Conservation (phyloP, 2,329 filamentous ascomycete species). For the Penicillium digitatum region DNA sequence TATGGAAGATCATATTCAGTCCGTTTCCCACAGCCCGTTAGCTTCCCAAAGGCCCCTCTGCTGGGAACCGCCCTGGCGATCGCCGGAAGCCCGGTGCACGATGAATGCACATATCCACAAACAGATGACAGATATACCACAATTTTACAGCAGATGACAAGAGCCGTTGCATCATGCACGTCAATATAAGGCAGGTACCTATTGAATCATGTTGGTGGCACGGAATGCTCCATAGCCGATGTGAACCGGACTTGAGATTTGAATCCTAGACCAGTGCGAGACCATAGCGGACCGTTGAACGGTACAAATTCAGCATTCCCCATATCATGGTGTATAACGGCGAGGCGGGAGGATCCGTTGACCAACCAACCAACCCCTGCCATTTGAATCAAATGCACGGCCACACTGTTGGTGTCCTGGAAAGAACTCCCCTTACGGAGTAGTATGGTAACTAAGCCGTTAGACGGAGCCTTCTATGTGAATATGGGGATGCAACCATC, state of each 20-base stretch:
- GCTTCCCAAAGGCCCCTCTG: neutral
- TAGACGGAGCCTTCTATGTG: conserved; percentile 5
- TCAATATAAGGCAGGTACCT: neutral
- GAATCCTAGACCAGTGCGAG: conserved; percentile 4
- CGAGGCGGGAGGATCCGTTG: conserved; percentile 19
- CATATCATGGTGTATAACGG: conserved; percentile 22
- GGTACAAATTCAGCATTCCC: conserved; percentile 1
- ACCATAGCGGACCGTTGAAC: conserved; percentile 17
- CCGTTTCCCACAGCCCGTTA: neutral
- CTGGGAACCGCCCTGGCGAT: conserved; percentile 15
- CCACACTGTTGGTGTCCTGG: neutral
- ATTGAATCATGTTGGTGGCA: neutral
- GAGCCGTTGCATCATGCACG: neutral
- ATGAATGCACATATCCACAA: neutral
- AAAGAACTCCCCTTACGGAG: neutral
- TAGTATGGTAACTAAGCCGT: neutral
- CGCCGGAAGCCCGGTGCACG: neutral
- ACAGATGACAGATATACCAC: neutral
- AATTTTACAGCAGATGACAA: neutral
- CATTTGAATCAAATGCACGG: neutral
- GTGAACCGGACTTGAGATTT: neutral
- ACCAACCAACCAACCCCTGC: conserved; percentile 1
- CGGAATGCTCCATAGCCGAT: neutral
- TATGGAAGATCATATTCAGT: no score
- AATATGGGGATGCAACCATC: conserved; percentile 3